phyloP scores from a whole-genome alignment of 768 basidiomycete species.

The Tephrocybe sp. region DNA sequence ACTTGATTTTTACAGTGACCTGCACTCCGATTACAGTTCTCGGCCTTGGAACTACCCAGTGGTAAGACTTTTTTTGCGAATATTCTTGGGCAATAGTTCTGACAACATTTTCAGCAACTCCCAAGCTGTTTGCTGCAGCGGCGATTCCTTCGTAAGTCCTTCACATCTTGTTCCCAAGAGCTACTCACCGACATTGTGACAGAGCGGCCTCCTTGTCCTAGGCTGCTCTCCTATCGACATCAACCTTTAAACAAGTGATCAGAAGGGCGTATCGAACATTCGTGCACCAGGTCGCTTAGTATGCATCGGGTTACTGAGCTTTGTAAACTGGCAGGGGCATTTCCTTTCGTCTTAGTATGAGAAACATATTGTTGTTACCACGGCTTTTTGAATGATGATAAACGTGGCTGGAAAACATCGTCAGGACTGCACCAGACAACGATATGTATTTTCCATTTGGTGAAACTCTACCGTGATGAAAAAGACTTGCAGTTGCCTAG shows the following conservation, averaged over 20 bases:
- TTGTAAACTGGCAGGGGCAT: too few relatives aligned
- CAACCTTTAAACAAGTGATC: neutral
- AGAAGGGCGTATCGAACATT: too few relatives aligned
- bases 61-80: neutral
- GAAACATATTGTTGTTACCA: too few relatives aligned
- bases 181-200: neutral
- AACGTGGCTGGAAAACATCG: too few relatives aligned
- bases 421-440: too few relatives aligned
- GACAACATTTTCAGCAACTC: slow-evolving; percentile 6
- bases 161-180: neutral
- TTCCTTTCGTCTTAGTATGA: too few relatives aligned
- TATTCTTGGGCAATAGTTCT: neutral
- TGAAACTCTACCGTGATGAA: too few relatives aligned
- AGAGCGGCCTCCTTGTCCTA: neutral
- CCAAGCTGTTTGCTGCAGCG: slow-evolving; percentile 21
- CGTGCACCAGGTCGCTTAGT: too few relatives aligned
- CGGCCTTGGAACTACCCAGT: slow-evolving; percentile 6
- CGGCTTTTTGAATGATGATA: too few relatives aligned
- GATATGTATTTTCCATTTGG: too few relatives aligned
- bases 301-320: too few relatives aligned
- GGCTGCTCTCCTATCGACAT: neutral
- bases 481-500: too few relatives aligned
- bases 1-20: slow-evolving; percentile 4
- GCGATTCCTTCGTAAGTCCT: slow-evolving; percentile 19
- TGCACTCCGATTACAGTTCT: slow-evolving; percentile 14